These are phyloP conservation scores for Pyrenopolyporus hunteri DNA, from an alignment of 495 filamentous ascomycete species.

Conservation along the genomic window DNA sequence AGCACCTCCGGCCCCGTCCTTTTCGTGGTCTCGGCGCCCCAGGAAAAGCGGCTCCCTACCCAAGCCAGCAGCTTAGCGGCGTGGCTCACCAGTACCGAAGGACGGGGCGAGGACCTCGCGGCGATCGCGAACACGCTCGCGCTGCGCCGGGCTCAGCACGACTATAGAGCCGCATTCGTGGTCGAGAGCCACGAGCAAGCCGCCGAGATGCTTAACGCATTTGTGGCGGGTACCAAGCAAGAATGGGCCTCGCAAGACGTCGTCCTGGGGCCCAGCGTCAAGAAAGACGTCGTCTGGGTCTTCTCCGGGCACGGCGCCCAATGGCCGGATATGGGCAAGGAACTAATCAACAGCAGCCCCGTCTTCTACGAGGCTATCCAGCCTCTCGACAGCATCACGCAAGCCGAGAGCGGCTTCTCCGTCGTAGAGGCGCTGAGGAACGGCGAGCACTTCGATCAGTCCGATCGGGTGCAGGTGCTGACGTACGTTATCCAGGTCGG, in stretches of 20 bases:
- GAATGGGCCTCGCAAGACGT: no score
- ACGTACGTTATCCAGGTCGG: constrained; percentile 54
- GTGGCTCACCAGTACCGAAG: no score
- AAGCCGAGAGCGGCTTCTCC: neutral
- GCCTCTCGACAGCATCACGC: neutral
- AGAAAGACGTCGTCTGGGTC: constrained; percentile 1
- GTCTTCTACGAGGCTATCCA: neutral
- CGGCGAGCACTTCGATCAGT: neutral
- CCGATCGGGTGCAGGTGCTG: constrained; percentile 46
- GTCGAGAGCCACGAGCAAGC: no score
- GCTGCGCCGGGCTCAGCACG: no score
- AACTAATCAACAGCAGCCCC: neutral
- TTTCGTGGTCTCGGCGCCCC: no score
- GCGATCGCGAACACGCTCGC: no score
- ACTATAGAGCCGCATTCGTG: no score
- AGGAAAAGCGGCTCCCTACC: no score
- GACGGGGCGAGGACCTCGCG: no score
- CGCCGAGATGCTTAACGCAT: no score
- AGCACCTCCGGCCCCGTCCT: no score
- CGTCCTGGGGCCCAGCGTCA: neutral
- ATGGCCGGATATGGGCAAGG: constrained; percentile 11
- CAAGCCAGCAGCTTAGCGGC: no score
- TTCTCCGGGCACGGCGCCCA: constrained; percentile 27
- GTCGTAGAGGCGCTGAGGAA: neutral
- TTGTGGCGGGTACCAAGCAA: neutral